Conservation (phyloP, 305 asterid species). For the Fraxinus albicans region DNA sequence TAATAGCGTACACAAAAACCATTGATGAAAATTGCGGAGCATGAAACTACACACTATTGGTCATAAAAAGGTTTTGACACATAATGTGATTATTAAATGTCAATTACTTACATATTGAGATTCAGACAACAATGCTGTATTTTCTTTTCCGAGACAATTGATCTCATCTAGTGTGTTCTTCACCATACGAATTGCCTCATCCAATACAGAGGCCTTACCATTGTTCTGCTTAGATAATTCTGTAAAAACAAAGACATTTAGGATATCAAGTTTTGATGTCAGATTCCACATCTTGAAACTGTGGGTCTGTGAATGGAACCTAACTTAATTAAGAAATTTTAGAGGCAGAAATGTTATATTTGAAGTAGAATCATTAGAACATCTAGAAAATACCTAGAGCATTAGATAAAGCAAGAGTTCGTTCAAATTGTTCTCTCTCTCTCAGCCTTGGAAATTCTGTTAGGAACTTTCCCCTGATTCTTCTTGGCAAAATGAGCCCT, state of each 20-base stretch:
- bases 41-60: background rate
- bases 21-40: background rate
- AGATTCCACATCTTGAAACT: background rate
- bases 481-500: background rate
- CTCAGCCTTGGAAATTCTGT: background rate
- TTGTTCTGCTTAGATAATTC: conserved; percentile 15
- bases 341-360: background rate
- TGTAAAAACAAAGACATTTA: conserved; percentile 1
- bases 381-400: background rate
- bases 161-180: conserved; percentile 23
- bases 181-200: conserved; percentile 13
- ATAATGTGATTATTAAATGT: background rate
- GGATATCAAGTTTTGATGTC: background rate
- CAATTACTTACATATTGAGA: conserved; percentile 17
- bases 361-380: background rate
- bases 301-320: background rate
- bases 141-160: conserved; percentile 17
- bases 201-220: conserved; percentile 29
- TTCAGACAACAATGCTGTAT: conserved; percentile 24
- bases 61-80: background rate
- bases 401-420: background rate
- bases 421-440: conserved; percentile 1
- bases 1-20: background rate
- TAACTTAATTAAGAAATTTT: background rate
- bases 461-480: background rate